These are phyloP conservation scores for Picea sitchensis DNA, from an alignment of 75 land plant species.

Conservation along the genomic window DNA sequence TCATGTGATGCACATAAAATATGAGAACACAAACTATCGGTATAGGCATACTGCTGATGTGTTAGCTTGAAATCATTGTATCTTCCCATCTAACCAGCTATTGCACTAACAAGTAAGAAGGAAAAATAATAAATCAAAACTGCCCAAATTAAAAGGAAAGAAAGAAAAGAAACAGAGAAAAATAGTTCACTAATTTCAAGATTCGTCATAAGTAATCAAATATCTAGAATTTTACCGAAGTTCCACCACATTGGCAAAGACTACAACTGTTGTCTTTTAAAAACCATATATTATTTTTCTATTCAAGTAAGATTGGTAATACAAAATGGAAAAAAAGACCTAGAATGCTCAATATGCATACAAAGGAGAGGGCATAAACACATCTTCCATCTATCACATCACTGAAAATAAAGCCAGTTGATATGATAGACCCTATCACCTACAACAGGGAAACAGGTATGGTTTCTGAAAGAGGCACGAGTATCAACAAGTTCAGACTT, in stretches of 20 bases:
- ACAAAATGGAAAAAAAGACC: neutral
- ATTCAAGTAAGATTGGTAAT: neutral
- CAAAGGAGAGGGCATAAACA: neutral
- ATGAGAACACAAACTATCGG: neutral
- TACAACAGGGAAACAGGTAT: neutral
- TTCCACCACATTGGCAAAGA: neutral
- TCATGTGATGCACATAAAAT: neutral
- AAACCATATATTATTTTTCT: neutral
- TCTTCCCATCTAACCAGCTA: slow-evolving; percentile 2
- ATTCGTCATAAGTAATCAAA: neutral
- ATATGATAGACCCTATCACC: neutral
- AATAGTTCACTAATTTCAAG: neutral
- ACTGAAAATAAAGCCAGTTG: neutral
- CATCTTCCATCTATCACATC: neutral
- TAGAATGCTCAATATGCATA: neutral
- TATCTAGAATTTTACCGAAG: neutral
- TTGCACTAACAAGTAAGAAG: neutral
- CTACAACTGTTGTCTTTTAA: neutral
- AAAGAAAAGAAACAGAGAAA: neutral
- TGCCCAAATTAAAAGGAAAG: neutral
- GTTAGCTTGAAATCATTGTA: neutral
- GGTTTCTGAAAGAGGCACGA: neutral
- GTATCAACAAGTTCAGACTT: no score
- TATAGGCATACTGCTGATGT: neutral
- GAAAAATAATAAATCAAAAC: neutral